Base-by-base conservation (phyloP, 139 green algal species). In the Monoraphidium neglectum region DNA sequence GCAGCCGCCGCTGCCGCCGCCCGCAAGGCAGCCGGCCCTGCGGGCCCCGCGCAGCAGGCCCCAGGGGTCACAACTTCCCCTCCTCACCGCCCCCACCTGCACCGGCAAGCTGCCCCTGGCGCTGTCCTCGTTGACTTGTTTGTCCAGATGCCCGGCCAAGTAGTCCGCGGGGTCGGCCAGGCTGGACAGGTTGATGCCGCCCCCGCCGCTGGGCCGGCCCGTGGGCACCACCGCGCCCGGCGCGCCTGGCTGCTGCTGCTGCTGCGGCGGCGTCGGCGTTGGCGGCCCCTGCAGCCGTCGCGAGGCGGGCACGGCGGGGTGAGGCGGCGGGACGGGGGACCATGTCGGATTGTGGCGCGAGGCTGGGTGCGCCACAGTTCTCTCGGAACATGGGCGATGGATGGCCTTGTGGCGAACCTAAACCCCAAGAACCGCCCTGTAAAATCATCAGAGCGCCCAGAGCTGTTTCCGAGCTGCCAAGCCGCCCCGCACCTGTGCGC, bases 141-240 rank as follows among this genome's bases (percentile, higher is more conserved):
- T 86, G 72, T 86, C 81, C 57, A 86, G 83, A 60, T 81, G 77
- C 24, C 54, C 72, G 16, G 81, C 81, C 21, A 86, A 76, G 67
- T 80, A 86, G 72, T 86, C 77, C 23, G 74, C 70, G 1, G 77
- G 69, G 68, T 80, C 79, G 26, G 70, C 38, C 40, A 82, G 61
- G 70, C 66, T 81, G 60, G 63, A 32, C 32, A 76, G 18, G 33
- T 40, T 75, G 33, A 80, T 75, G 26, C 23, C 38, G 38, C 65
- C 75, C 23, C 24, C 28, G 12, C 59, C 6, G 23, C 64, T 36
- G 38, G 15, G 21, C 35, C 26, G 4, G 74, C 10, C 37, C 16
- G 43, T 4, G 16, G 32, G 62, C 62, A 13, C 21, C 23, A 51
- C 33, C 8, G 15, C 32, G n/a, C 33, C 36, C 36, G 37, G 47